Base-by-base conservation (phyloP, 331 rosid species). In the Cydonia oblonga region DNA sequence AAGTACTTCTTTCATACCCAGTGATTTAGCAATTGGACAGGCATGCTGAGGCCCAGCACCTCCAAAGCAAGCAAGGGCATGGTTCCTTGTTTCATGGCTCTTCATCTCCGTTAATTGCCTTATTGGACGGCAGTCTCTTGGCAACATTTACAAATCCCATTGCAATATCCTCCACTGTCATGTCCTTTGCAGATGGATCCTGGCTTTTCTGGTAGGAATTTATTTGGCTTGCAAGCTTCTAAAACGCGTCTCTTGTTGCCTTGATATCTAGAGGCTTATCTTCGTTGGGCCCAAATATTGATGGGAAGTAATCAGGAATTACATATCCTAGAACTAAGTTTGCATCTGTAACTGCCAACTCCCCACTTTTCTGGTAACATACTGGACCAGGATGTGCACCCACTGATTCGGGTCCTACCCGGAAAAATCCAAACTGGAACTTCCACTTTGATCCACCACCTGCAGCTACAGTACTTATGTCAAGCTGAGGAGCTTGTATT, bases 31-130 rank as follows among this genome's bases (percentile, higher is more conserved):
- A 76, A 93, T 93, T 32, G 97, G 92, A 83, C 98, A 93, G 15
- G 98, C 92, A 85, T 93, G 97, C 79, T 93, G 98, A 44, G 98
- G 97, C 42, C 98, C 98, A 66, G 97, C 97, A 77, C 98, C 98
- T 70, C 98, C 98, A 84, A 93, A 93, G 88, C 97, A 93, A 66
- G 95, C 98, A 85, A 93, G 98, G 56, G 96, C 91, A 70, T 93
- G 98, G 80, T 87, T 86, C 84, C 84, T 93, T 26, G 98, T 93
- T 75, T 91, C 98, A 64, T 93, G 96, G 60, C 97, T 97, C 82
- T 91, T 93, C 98, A 93, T 93, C 88, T 91, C 98, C 33, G 98
- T 93, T 81, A 93, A 76, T 68, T 93, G 97, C 69, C 98, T 82
- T 78, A 93, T 91, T 24, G 97, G 98, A 79, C 97, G 97, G 52